Evolutionary conservation across 192 early-diverging fungal species (phyloP), one percentile per base, ranked within the genome.

Genomic region (Linnemannia exigua): DNA sequence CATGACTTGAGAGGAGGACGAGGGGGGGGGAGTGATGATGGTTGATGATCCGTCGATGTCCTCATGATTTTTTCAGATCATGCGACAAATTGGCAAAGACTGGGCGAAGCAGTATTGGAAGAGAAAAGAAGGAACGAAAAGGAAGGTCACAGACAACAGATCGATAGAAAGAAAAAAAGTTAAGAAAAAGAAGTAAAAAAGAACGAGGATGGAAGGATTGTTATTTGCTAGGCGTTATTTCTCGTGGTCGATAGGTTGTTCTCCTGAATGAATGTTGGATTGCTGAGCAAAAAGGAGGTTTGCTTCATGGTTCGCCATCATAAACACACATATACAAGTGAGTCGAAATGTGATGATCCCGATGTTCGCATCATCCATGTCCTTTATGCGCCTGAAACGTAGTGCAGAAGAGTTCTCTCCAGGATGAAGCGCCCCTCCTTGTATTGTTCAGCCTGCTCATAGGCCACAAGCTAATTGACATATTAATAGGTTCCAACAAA

Each of bases 361-460:
- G 58, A 63, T 63, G 28, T 63, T 15, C 28, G 9, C 31, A 12
- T 63, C 58, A 22, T n/a, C 28, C 31, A 51, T 58, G 31, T 52
- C 22, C n/a, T 35, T 35, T 63, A 63, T 31, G 58, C 58, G n/a
- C 58, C 28, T 25, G 70, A 54, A 19, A 73, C 50, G 61, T 73
- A 67, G 36, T 85, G 74, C 20, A 95, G 84, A 35, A 93, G 83
- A 2, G 88, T 88, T 72, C 92, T 91, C 78, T 96, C 95, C 61
- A 95, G 79, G 74, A 95, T 94, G 86, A 90, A 95, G 69, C 90
- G 91, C n/a, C 95, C 95, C 76, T 95, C 94, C 83, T 96, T 95
- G 89, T 95, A 96, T 63, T 88, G 92, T 79, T 95, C 90, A 5
- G 76, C 70, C 22, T 89, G 87, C 75, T 94, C 95, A 77, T 90